Conservation (phyloP, 2,329 filamentous ascomycete species). For the Anthostomella pinea region DNA sequence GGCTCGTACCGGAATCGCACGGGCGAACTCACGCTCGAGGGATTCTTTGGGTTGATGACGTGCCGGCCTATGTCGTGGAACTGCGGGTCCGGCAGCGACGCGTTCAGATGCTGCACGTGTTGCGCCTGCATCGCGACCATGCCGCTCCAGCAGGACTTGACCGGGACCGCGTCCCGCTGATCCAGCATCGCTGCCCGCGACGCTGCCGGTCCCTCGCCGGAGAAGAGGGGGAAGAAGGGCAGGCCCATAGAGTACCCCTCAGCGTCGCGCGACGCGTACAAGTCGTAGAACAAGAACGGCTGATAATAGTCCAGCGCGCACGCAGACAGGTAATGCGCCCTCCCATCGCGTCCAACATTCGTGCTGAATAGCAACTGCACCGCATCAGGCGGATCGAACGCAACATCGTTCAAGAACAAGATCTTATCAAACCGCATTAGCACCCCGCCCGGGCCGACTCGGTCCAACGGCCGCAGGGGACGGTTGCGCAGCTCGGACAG, state of each 20-base stretch:
- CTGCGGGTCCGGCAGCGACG: conserved; percentile 29
- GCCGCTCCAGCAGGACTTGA: conserved; percentile 74
- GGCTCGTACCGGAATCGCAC: conserved; percentile 56
- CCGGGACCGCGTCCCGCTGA: conserved; percentile 62
- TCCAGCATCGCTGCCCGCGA: conserved; percentile 61
- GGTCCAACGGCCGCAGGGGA: conserved; percentile 61
- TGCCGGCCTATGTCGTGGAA: conserved; percentile 34
- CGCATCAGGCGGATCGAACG: conserved; percentile 49
- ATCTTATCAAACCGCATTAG: conserved; percentile 51
- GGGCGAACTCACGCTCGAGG: conserved; percentile 34
- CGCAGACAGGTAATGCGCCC: conserved; percentile 60
- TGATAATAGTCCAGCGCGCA: conserved; percentile 70
- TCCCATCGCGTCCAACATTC: conserved; percentile 49
- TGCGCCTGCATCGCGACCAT: conserved; percentile 66
- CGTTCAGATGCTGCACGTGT: conserved; percentile 49
- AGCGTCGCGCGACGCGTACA: conserved; percentile 67
- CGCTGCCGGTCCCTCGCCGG: conserved; percentile 47
- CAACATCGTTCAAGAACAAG: conserved; percentile 67
- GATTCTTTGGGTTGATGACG: conserved; percentile 35
- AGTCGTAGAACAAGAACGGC: conserved; percentile 69
- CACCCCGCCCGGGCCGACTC: conserved; percentile 33
- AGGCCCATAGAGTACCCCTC: conserved; percentile 62
- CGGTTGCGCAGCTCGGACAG: conserved; percentile 71
- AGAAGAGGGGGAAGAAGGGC: conserved; percentile 68
- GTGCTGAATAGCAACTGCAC: conserved; percentile 61